Evolutionary conservation across 2,329 filamentous ascomycete species (phyloP).

Genomic region (Daldinia sp.): DNA sequence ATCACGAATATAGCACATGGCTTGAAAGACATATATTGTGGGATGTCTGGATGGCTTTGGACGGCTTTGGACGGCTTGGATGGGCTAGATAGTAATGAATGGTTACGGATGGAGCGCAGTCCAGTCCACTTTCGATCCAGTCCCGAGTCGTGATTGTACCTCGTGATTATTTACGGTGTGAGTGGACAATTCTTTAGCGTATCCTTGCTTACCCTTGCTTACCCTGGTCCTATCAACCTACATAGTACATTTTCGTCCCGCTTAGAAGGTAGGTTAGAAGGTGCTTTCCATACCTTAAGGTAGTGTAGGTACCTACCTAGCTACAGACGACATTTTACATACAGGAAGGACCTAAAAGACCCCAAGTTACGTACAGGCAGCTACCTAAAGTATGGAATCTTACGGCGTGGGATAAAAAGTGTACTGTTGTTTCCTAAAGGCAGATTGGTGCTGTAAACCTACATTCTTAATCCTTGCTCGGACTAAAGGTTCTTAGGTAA

Average conservation of each 20-base stretch:
- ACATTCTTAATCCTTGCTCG: background rate
- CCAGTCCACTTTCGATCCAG: slow-evolving; percentile 21
- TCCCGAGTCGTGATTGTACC: slow-evolving; percentile 39
- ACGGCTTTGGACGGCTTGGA: background rate
- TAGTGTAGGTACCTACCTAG: no score
- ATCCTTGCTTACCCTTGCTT: no score
- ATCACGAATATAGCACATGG: slow-evolving; percentile 26
- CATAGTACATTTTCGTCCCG: slow-evolving; percentile 14
- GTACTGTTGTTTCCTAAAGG: background rate
- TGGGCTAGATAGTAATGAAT: background rate
- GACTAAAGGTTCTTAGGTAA: no score
- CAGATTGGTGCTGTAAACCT: background rate
- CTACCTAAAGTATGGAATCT: slow-evolving; percentile 21
- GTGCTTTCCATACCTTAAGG: no score
- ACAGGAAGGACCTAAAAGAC: no score
- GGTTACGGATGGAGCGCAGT: slow-evolving; percentile 12
- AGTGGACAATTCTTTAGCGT: slow-evolving; percentile 21
- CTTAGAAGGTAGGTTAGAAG: slow-evolving; percentile 8
- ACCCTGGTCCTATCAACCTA: no score
- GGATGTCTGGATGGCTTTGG: no score
- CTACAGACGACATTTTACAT: no score
- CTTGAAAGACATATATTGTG: slow-evolving; percentile 10
- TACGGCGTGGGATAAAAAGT: background rate
- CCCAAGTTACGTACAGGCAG: slow-evolving; percentile 17
- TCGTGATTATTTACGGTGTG: slow-evolving; percentile 45